A percentile compares a stretch with the other conserved stretches of the same genome.
Conservation (phyloP, 208 protist genomes). For the Paratrypanosoma confusum region DNA sequence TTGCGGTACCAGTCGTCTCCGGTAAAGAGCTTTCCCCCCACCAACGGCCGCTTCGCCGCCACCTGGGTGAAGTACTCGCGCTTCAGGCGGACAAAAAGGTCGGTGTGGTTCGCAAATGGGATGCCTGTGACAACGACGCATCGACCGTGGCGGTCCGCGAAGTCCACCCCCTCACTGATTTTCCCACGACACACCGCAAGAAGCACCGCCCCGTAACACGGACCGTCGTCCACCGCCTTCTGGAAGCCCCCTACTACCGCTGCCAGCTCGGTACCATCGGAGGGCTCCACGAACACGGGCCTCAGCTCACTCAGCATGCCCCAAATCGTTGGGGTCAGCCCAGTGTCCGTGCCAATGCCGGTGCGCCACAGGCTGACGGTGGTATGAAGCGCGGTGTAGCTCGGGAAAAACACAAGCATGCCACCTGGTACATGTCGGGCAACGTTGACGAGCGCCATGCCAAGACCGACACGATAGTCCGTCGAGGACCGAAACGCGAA, state of each 20-base stretch:
- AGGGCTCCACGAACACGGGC: slow-evolving; percentile 81
- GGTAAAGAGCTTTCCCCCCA: slow-evolving; percentile 64
- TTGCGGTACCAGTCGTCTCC: slow-evolving; percentile 93
- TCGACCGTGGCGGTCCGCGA: slow-evolving; percentile 90
- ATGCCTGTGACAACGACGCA: slow-evolving; percentile 94
- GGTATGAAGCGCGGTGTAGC: slow-evolving; percentile 69
- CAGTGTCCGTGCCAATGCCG: slow-evolving; percentile 17
- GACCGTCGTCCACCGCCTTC: slow-evolving; percentile 37
- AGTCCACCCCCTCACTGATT: slow-evolving; percentile 97
- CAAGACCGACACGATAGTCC: slow-evolving; percentile 70
- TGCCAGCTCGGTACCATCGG: slow-evolving; percentile 28
- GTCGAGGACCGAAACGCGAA: slow-evolving; percentile 66
- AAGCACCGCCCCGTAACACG: slow-evolving; percentile 78
- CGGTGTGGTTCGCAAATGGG: slow-evolving; percentile 85
- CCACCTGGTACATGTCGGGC: slow-evolving; percentile 86
- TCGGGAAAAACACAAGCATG: slow-evolving; percentile 96
- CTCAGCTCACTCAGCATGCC: slow-evolving; percentile 65
- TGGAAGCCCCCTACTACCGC: slow-evolving; percentile 61
- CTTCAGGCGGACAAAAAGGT: slow-evolving; percentile 83
- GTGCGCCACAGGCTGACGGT: slow-evolving; percentile 66
- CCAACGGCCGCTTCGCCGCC: slow-evolving; percentile 47
- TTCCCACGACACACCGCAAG: slow-evolving; percentile 96
- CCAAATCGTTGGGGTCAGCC: slow-evolving; percentile 52
- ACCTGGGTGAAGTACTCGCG: slow-evolving; percentile 58
- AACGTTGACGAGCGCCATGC: slow-evolving; percentile 82